Evolutionary conservation across 2,329 filamentous ascomycete genomes (phyloP).

Genomic region (Clonostachys sp.): DNA sequence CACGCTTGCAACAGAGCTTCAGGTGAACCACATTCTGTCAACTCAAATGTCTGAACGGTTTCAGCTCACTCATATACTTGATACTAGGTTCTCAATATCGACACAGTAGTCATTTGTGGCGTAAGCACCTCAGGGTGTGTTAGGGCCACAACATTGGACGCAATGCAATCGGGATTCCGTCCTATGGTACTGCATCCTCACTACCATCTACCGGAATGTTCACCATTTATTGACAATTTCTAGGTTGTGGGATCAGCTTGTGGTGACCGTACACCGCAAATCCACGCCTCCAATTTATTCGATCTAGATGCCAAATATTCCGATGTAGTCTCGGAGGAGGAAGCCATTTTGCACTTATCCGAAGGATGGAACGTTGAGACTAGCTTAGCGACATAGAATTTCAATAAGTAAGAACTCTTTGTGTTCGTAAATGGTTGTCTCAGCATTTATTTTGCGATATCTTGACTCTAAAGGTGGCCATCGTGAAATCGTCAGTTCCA

Average conservation of each 20-base stretch:
- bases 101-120: slow-evolving; percentile 39
- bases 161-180: slow-evolving; percentile 35
- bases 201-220: too few relatives aligned
- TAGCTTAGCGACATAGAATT: too few relatives aligned
- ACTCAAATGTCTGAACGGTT: too few relatives aligned
- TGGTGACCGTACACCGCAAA: slow-evolving; percentile 34
- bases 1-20: slow-evolving; percentile 30
- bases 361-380: slow-evolving; percentile 20
- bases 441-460: too few relatives aligned
- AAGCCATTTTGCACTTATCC: slow-evolving; percentile 29
- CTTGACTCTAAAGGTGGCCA: too few relatives aligned
- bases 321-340: slow-evolving; percentile 33
- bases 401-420: too few relatives aligned
- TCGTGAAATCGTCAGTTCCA: too few relatives aligned
- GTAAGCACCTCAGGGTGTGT: slow-evolving; percentile 42
- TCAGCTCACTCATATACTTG: background rate
- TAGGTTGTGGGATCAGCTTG: slow-evolving; percentile 37
- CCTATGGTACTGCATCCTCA: slow-evolving; percentile 28
- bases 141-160: slow-evolving; percentile 35
- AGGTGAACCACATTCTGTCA: slow-evolving; percentile 14
- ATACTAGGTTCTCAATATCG: slow-evolving; percentile 10
- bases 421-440: too few relatives aligned
- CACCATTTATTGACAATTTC: background rate
- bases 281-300: slow-evolving; percentile 37
- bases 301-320: slow-evolving; percentile 40